Evolutionary conservation across 345 rosid species (phyloP).

Genomic region (Erysimum cheiranthoides): DNA sequence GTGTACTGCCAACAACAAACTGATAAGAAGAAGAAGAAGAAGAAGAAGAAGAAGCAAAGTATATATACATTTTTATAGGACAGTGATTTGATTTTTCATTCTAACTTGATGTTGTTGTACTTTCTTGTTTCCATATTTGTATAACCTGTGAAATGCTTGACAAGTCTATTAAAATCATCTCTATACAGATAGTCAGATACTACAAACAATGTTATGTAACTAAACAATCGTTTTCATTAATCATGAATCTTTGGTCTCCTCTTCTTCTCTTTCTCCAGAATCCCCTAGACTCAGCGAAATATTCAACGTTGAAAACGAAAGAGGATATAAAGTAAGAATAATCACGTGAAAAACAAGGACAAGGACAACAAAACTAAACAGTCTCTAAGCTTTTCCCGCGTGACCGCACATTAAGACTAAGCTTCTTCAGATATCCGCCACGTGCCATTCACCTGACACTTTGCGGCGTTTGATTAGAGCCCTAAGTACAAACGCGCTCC

Average conservation of each 20-base stretch:
- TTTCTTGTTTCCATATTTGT: constrained; percentile 30
- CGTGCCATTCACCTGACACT: constrained; percentile 27
- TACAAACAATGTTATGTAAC: constrained; percentile 28
- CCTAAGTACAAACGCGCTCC: constrained; percentile 20
- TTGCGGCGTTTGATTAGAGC: constrained; percentile 29
- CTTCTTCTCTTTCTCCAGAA: neutral
- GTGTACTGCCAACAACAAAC: constrained; percentile 40
- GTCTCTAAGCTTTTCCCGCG: constrained; percentile 8
- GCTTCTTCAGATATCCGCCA: neutral
- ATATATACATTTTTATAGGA: constrained; percentile 42
- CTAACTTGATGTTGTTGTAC: constrained; percentile 38
- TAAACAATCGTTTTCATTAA: constrained; percentile 22
- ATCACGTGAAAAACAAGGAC: constrained; percentile 44
- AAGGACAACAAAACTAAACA: neutral
- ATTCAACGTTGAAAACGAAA: constrained; percentile 22
- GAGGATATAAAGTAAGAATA: constrained; percentile 5
- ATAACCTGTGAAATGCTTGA: constrained; percentile 37
- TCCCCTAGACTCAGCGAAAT: neutral
- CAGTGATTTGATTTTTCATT: constrained; percentile 32
- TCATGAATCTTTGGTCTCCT: constrained; percentile 16
- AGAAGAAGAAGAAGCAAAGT: constrained; percentile 38
- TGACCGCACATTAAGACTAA: constrained; percentile 31
- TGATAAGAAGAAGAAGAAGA: constrained; percentile 35
- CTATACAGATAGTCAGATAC: constrained; percentile 24
- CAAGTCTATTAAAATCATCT: constrained; percentile 16